These are phyloP conservation scores for Aphanomyces stellatus DNA, from an alignment of 352 stramenopile species.

Conservation along the genomic window DNA sequence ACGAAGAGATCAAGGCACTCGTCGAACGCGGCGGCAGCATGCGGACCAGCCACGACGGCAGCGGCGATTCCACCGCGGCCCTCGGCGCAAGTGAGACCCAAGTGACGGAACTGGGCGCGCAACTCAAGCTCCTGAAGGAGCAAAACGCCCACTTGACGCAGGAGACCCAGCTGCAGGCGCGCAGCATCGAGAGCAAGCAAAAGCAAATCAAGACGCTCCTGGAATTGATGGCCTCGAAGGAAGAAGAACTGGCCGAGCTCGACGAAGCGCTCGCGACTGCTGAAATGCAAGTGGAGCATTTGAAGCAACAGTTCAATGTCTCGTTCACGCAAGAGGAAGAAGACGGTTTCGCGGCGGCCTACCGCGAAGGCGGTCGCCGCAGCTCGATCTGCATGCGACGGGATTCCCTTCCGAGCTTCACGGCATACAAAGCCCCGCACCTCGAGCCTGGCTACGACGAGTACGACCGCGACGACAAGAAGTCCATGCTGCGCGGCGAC, in stretches of 20 bases:
- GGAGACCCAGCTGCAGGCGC: conserved; percentile 1
- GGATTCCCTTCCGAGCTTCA: background rate
- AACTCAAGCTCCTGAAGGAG: conserved; percentile 9
- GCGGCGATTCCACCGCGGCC: background rate
- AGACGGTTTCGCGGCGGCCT: background rate
- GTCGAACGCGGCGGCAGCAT: background rate
- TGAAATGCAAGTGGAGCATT: conserved; percentile 18
- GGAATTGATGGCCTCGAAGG: conserved; percentile 5
- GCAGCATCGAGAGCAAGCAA: conserved; percentile 20
- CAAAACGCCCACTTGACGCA: conserved; percentile 1
- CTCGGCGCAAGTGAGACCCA: background rate
- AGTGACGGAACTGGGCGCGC: background rate
- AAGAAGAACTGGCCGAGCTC: conserved; percentile 17
- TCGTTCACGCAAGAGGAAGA: conserved; percentile 16
- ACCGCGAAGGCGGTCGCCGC: conserved; percentile 10
- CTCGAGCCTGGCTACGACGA: conserved; percentile 7
- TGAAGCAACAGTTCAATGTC: conserved; percentile 16
- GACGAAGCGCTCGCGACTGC: conserved; percentile 20
- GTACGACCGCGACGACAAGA: background rate
- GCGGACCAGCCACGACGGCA: background rate
- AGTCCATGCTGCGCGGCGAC: background rate
- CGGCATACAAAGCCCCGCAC: background rate
- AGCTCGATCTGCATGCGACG: conserved; percentile 11
- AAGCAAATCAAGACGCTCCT: conserved; percentile 20
- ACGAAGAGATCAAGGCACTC: conserved; percentile 13